Evolutionary conservation across 75 land plant species (phyloP), one percentile per base, ranked within the genome.

Genomic region (Cupressus sempervirens): DNA sequence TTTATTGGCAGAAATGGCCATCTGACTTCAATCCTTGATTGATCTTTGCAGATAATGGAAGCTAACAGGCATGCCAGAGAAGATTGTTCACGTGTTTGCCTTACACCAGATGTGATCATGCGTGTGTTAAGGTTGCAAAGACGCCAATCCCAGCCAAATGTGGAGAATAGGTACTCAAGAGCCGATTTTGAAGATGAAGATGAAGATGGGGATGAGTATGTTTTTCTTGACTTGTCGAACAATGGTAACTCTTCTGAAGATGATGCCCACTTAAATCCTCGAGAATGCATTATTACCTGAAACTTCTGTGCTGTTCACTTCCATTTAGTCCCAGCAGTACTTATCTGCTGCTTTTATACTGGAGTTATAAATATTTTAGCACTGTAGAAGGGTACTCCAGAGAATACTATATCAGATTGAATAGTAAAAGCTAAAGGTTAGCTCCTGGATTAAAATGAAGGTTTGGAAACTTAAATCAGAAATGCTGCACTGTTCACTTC

Each of bases 231-330:
- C 32, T 41, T 75, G 43, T 43, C 84, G 4, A 85, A 84, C 72
- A 76, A 41, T 41, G 84, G 86, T 88, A 87, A 82, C 72, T 75
- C 84, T 65, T 81, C 84, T 14, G 92, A 94, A 30, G 95, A 89
- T 4, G 88, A 67, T 68, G 56, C 15, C 26, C 15, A 79, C 40
- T 72, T 80, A 23, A 84, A 85, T 86, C 82, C 87, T 41, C 82
- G 86, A 80, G 94, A 91, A 38, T 93, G 94, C 83, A 89, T 84
- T 50, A 90, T 91, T 34, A 87, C 88, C 86, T 92, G 82, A 89
- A 90, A 90, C 87, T 90, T 82, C 45, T 26, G n/a, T n/a, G 20
- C 81, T 79, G 8, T 12, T 79, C 48, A n/a, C 48, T 26, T 43
- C n/a, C 30, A 45, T 7, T 3, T 11, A 6, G 48, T 29, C 43